Conservation (phyloP, 1,139 yeast genomes). For the Yamadazyma dushanensis region DNA sequence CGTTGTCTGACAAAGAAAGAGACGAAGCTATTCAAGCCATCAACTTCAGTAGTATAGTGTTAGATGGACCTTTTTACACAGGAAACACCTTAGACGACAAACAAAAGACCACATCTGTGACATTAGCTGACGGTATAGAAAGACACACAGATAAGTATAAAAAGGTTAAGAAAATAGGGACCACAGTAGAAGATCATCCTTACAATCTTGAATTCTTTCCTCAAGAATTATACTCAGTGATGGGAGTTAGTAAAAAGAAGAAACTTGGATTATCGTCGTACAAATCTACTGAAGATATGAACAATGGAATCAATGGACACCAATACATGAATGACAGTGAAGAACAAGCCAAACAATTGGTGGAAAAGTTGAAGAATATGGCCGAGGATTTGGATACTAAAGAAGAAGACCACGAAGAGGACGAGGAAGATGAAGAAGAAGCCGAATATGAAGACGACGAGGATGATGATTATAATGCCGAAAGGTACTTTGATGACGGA, state of each 20-base stretch:
- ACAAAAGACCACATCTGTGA: constrained; percentile 21
- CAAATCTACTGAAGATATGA: constrained; percentile 48
- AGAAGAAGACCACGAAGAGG: constrained; percentile 42
- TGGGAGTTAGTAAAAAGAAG: constrained; percentile 64
- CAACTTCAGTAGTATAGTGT: constrained; percentile 55
- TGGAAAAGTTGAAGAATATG: constrained; percentile 61
- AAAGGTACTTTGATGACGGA: constrained; percentile 62
- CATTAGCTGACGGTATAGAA: constrained; percentile 55
- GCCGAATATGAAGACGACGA: constrained; percentile 67
- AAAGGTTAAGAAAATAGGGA: constrained; percentile 71
- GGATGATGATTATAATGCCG: constrained; percentile 62
- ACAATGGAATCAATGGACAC: constrained; percentile 13
- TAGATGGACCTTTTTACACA: constrained; percentile 77
- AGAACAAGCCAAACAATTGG: constrained; percentile 23
- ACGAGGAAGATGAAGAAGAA: constrained; percentile 42
- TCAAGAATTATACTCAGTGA: constrained; percentile 69
- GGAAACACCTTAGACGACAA: constrained; percentile 45
- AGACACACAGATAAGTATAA: constrained; percentile 75
- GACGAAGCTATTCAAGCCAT: constrained; percentile 65
- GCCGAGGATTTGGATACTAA: constrained; percentile 55
- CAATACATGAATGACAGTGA: constrained; percentile 18
- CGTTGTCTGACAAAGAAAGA: constrained; percentile 55
- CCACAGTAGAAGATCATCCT: constrained; percentile 82
- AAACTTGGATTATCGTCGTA: constrained; percentile 54
- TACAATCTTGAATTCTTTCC: constrained; percentile 75